A percentile compares a stretch with the other conserved stretches of the same genome.
These are phyloP conservation scores for Mycena haematopus DNA, from an alignment of 768 basidiomycete species.

Conservation along the genomic window DNA sequence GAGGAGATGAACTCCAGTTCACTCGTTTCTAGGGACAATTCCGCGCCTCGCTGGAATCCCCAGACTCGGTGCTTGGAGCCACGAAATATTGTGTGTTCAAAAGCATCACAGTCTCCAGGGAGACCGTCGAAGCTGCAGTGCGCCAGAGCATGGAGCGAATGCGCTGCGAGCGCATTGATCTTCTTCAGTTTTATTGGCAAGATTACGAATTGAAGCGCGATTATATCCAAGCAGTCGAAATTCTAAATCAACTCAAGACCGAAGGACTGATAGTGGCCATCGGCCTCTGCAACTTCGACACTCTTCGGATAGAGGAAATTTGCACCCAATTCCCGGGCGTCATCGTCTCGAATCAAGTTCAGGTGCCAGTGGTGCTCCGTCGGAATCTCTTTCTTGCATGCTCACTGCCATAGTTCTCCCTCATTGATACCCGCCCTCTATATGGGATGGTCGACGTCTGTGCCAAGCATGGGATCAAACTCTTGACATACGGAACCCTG, in stretches of 20 bases:
- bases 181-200: conserved; percentile 89
- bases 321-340: conserved; percentile 73
- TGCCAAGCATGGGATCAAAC: conserved; percentile 69
- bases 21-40: conserved; percentile 72
- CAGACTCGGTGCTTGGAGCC: conserved; percentile 63
- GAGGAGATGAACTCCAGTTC: not conserved
- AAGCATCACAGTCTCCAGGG: conserved; percentile 53
- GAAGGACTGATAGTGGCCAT: conserved; percentile 68
- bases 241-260: conserved; percentile 62
- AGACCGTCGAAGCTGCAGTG: conserved; percentile 65
- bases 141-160: conserved; percentile 74
- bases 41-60: conserved; percentile 48
- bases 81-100: conserved; percentile 90
- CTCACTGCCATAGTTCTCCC: conserved; percentile 63
- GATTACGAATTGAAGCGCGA: conserved; percentile 56
- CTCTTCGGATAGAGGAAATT: conserved; percentile 76
- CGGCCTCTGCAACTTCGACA: conserved; percentile 84
- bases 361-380: conserved; percentile 49
- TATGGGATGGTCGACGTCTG: conserved; percentile 83
- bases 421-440: conserved; percentile 80
- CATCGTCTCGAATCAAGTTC: conserved; percentile 84
- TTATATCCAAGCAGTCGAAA: conserved; percentile 49
- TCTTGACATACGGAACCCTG: conserved; percentile 81
- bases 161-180: conserved; percentile 63
- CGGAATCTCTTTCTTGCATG: not conserved